Conservation (phyloP, 306 rosid genomes). For the Quercus engelmannii region DNA sequence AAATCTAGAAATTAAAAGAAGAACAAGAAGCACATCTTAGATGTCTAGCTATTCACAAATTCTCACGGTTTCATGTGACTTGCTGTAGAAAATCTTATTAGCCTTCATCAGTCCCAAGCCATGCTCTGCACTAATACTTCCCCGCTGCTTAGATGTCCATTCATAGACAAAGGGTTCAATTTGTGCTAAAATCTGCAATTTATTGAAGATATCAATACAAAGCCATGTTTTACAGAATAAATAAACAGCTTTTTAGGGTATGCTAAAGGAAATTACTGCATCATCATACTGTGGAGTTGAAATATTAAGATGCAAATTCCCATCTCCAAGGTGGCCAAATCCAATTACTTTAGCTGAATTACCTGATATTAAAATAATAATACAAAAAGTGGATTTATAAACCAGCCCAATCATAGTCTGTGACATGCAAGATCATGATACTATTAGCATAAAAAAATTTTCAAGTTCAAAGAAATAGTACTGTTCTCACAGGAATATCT, state of each 20-base stretch:
- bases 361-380: conserved; percentile 35
- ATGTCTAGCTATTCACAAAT: conserved; percentile 15
- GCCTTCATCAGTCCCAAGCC: conserved; percentile 97
- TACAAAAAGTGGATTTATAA: not conserved
- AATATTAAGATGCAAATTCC: conserved; percentile 88
- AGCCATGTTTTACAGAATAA: not conserved
- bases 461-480: not conserved
- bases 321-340: conserved; percentile 95
- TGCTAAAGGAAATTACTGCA: conserved; percentile 40
- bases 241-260: conserved; percentile 1
- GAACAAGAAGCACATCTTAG: not conserved
- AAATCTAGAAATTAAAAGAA: not conserved
- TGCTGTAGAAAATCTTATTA: conserved; percentile 71
- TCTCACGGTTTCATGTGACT: conserved; percentile 67
- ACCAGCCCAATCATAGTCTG: not conserved
- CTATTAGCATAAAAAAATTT: not conserved
- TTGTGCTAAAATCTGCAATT: conserved; percentile 64
- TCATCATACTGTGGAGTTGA: conserved; percentile 72
- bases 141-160: conserved; percentile 83
- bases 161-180: conserved; percentile 94
- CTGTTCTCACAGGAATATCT: not conserved
- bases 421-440: conserved; percentile 10
- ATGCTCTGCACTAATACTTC: conserved; percentile 95
- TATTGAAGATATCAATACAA: conserved; percentile 2
- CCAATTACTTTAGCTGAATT: conserved; percentile 63